Evolutionary conservation across 2,329 filamentous ascomycete species (phyloP).

Genomic region (Epichloe aotearoae): DNA sequence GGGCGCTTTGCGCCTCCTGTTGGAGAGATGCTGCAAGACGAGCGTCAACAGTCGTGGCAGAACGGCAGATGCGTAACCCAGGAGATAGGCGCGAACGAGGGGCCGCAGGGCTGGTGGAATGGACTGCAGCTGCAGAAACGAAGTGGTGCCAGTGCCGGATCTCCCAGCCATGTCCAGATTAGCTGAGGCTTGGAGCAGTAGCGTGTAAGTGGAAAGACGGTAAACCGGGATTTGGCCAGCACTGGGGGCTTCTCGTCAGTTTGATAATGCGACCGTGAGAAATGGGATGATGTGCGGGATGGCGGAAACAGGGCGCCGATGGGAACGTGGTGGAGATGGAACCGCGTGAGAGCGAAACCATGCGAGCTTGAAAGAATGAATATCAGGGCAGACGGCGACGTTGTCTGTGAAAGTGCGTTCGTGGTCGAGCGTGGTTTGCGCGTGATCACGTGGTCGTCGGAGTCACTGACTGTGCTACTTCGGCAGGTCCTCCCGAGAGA

Average conservation of each 20-base stretch:
- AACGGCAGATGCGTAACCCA: constrained; percentile 48
- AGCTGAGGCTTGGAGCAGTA: background rate
- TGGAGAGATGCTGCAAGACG: constrained; percentile 35
- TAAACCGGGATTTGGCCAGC: background rate
- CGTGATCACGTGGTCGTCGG: too few relatives aligned
- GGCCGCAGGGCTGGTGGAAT: constrained; percentile 41
- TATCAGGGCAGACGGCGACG: too few relatives aligned
- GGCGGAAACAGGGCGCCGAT: background rate
- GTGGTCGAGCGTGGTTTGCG: too few relatives aligned
- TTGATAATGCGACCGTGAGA: background rate
- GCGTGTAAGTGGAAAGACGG: background rate
- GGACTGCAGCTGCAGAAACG: constrained; percentile 12
- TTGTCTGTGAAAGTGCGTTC: too few relatives aligned
- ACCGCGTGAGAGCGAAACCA: too few relatives aligned
- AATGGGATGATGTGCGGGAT: background rate
- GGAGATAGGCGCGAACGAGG: constrained; percentile 42
- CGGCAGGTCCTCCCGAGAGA: too few relatives aligned
- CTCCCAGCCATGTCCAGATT: background rate
- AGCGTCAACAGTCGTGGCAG: constrained; percentile 42
- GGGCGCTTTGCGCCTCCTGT: constrained; percentile 17
- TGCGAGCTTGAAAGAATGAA: too few relatives aligned
- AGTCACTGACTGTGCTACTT: too few relatives aligned
- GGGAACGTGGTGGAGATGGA: background rate
- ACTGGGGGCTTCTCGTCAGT: too few relatives aligned
- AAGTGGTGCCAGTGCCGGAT: background rate